These are phyloP conservation scores for Exophiala bonariae DNA, from an alignment of 2,329 filamentous ascomycete species.

Conservation along the genomic window DNA sequence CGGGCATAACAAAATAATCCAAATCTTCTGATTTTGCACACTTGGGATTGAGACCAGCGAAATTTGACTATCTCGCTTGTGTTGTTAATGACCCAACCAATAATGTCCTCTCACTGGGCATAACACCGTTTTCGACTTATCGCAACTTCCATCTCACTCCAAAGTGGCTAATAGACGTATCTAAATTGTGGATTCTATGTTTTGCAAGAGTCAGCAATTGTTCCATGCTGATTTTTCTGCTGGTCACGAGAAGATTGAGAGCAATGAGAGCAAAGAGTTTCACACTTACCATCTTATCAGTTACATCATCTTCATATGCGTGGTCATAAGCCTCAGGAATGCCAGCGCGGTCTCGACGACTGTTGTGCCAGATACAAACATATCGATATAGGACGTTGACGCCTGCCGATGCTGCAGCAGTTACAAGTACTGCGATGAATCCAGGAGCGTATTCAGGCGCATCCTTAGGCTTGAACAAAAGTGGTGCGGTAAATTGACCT, in stretches of 20 bases:
- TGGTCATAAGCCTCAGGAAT: background rate
- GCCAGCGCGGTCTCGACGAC: background rate
- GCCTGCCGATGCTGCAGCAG: background rate
- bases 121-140: too few relatives aligned
- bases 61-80: too few relatives aligned
- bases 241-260: background rate
- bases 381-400: background rate
- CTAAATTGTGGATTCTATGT: constrained; percentile 8
- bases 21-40: too few relatives aligned
- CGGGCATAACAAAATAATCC: too few relatives aligned
- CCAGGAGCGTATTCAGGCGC: background rate
- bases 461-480: background rate
- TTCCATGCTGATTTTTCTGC: background rate
- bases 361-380: background rate
- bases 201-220: background rate
- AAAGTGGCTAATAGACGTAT: constrained; percentile 5
- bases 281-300: background rate
- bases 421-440: background rate
- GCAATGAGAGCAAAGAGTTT: background rate
- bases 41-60: too few relatives aligned
- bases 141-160: background rate
- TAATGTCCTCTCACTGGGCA: too few relatives aligned
- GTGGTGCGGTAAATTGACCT: constrained; percentile 1
- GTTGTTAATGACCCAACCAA: too few relatives aligned
- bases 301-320: constrained; percentile 1